Evolutionary conservation across 2,329 filamentous ascomycete species (phyloP).

Genomic region (Aspergillus ochraceoroseus): DNA sequence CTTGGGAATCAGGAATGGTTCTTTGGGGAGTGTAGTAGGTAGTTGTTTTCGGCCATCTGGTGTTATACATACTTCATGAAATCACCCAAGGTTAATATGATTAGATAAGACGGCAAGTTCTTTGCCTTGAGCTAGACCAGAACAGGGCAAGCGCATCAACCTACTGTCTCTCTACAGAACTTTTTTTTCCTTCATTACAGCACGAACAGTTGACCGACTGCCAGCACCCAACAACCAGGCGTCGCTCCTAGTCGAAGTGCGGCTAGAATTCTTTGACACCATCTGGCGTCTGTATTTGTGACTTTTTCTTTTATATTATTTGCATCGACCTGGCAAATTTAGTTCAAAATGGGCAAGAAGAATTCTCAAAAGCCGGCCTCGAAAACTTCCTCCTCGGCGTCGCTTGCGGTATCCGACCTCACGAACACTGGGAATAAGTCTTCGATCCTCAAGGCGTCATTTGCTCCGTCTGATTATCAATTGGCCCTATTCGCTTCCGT

Average conservation of each 20-base stretch:
- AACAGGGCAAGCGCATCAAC: conserved; percentile 31
- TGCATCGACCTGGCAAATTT: conserved; percentile 7
- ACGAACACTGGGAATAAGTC: conserved; percentile 42
- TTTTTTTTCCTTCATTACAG: conserved; percentile 41
- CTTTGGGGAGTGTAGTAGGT: conserved; percentile 8
- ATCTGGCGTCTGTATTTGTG: conserved; percentile 6
- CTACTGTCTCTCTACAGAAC: conserved; percentile 36
- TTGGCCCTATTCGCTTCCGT: conserved; percentile 52
- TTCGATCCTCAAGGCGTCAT: conserved; percentile 48
- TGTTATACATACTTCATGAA: too few species aligned
- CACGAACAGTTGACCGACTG: conserved; percentile 24
- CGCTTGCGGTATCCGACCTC: conserved; percentile 35
- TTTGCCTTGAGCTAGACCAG: conserved; percentile 23
- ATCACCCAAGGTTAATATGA: too few species aligned
- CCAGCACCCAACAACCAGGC: conserved; percentile 24
- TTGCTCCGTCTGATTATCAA: conserved; percentile 49
- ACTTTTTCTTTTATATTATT: conserved; percentile 4
- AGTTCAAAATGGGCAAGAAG: conserved; percentile 46
- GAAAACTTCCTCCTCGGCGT: conserved; percentile 44
- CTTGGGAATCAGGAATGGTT: too few species aligned
- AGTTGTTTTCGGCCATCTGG: too few species aligned
- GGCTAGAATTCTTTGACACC: conserved; percentile 9
- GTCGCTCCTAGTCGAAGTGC: conserved; percentile 18
- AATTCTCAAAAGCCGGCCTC: conserved; percentile 40
- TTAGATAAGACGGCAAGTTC: conserved; percentile 32